Evolutionary conservation across 176 grass and related monocot genomes (phyloP).

Genomic region (Guadua angustifolia): DNA sequence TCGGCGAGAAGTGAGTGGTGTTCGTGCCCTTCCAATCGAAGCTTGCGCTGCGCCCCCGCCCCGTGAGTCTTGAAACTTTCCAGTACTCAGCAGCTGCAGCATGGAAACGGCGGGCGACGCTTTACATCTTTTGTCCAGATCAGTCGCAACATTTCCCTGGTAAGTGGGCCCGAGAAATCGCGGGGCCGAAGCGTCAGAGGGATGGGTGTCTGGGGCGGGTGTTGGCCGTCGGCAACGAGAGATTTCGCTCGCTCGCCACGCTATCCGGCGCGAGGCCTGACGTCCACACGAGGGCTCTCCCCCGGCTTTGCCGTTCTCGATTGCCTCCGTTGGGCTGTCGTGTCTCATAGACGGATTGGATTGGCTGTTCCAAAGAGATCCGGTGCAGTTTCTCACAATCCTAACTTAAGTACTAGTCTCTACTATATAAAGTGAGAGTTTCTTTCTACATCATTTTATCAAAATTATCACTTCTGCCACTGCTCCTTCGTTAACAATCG

Average conservation of each 20-base stretch:
- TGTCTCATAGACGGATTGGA: not conserved
- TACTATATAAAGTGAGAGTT: too few relatives aligned
- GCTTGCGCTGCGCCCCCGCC: not conserved
- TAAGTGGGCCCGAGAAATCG: fast-evolving
- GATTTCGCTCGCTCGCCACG: conserved; percentile 1
- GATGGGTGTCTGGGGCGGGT: fast-evolving
- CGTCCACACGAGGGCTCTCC: conserved; percentile 54
- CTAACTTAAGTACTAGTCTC: too few relatives aligned
- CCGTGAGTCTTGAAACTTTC: conserved; percentile 37
- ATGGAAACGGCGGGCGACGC: not conserved
- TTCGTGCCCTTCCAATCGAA: conserved; percentile 7
- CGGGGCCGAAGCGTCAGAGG: not conserved
- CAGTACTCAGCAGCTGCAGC: not conserved
- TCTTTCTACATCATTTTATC: too few relatives aligned
- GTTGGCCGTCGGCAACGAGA: not conserved
- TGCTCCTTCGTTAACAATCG: too few relatives aligned
- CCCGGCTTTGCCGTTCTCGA: not conserved
- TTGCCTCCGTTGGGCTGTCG: not conserved
- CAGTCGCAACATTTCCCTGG: not conserved
- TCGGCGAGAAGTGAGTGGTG: not conserved
- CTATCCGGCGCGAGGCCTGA: conserved; percentile 51
- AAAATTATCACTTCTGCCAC: too few relatives aligned
- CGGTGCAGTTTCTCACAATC: too few relatives aligned
- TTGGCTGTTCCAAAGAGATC: too few relatives aligned
- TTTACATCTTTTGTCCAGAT: too few relatives aligned